A percentile compares a stretch with the other conserved stretches of the same genome.
These are phyloP conservation scores for Pichia nanzhaoensis DNA, from an alignment of 805 yeast genomes.

Conservation along the genomic window DNA sequence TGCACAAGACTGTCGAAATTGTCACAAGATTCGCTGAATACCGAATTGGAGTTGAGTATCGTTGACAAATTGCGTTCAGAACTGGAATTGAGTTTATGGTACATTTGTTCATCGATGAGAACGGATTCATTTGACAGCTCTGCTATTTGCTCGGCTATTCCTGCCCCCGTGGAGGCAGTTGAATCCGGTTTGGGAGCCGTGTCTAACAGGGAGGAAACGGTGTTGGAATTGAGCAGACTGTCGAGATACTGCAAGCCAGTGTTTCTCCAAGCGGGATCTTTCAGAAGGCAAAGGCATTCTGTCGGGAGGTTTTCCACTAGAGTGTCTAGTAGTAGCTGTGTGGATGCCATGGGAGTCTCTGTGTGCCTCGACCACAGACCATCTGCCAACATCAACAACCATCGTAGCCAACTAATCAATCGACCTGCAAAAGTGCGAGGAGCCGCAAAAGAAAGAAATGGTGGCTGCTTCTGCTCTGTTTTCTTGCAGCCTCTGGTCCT, in stretches of 20 bases:
- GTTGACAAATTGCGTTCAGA: slow-evolving; percentile 32
- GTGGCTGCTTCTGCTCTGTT: slow-evolving; percentile 3
- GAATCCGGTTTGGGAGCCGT: slow-evolving; percentile 18
- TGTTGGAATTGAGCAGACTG: slow-evolving; percentile 38
- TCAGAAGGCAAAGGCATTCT: slow-evolving; percentile 19
- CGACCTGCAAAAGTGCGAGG: too few relatives aligned
- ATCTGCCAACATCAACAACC: too few relatives aligned
- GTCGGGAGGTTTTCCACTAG: slow-evolving; percentile 28
- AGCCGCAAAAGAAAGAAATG: not conserved
- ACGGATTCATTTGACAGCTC: slow-evolving; percentile 39
- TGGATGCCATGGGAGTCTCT: slow-evolving; percentile 5
- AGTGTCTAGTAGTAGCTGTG: slow-evolving; percentile 32
- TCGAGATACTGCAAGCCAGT: slow-evolving; percentile 31
- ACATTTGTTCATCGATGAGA: slow-evolving; percentile 4
- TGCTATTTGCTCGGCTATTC: slow-evolving; percentile 53
- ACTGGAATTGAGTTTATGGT: not conserved
- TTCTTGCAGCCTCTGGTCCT: not conserved
- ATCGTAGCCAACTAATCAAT: too few relatives aligned
- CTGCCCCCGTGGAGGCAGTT: not conserved
- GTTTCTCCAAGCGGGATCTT: slow-evolving; percentile 30
- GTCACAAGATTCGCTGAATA: slow-evolving; percentile 1
- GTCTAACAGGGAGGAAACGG: slow-evolving; percentile 30
- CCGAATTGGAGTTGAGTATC: slow-evolving; percentile 30
- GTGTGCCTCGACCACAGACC: too few relatives aligned
- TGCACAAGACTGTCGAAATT: slow-evolving; percentile 4